Base-by-base conservation (phyloP, 2,329 filamentous ascomycete genomes). In the Stemphylium beticola region DNA sequence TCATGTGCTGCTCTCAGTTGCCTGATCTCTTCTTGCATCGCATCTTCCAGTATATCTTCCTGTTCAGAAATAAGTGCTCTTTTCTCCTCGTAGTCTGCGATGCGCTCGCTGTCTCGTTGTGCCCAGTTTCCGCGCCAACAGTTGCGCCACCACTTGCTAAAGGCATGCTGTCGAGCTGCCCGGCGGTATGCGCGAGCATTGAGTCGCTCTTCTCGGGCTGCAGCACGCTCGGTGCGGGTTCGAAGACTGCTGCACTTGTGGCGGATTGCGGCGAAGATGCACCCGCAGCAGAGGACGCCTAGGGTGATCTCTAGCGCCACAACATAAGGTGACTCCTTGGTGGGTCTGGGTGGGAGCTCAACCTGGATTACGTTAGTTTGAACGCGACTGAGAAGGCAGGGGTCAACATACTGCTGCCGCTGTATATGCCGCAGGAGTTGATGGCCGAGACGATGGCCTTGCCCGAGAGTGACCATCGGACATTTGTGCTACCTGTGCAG, bases 131-230 rank as follows among this genome's bases (percentile, higher is more conserved):
- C 66, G 36, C 74, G 66, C 81, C 82, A 84, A 74, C 80, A 83
- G 47, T 79, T 77, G 26, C 77, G 74, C 75, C 81, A 84, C 76
- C 80, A 83, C 46, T 79, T 77, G 31, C 77, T 74, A 75, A 81
- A 79, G 36, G 78, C 76, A 41, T 83, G 81, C 26, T 79, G 74
- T 18, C 81, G 78, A 17, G 83, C 83, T 26, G 83, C 82, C 29
- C 79, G 76, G 38, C 78, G 79, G 61, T 86, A 86, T 7, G 80
- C 77, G 11, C 79, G 76, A 10, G 76, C 80, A 24, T 79, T 81
- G 26, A 78, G 74, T 45, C 83, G 78, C 68, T 86, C 83, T 72
- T 86, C 83, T 12, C 77, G 78, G 38, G 79, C 75, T 14, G 83
- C 82, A 8, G 81, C 78, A 22, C 82, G 77, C 53, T 85, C 83